Evolutionary conservation across 2,329 filamentous ascomycete genomes (phyloP).

Genomic region (Myriangium duriaei): DNA sequence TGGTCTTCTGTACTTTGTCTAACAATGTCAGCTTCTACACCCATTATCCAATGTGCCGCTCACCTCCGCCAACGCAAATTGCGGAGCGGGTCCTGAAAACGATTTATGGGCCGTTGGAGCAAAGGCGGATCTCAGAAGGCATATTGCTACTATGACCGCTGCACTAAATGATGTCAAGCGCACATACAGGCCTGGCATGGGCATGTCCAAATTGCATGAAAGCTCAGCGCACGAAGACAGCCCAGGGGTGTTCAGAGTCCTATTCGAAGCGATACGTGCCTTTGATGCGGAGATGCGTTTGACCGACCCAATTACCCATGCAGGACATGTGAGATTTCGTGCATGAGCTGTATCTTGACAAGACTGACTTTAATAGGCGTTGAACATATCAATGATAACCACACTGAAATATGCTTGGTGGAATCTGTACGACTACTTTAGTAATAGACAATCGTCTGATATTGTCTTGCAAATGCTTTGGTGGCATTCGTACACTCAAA

Average conservation of each 20-base stretch:
- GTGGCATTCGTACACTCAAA: not conserved
- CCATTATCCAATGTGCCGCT: too few species aligned
- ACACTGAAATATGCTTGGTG: not conserved
- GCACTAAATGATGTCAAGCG: not conserved
- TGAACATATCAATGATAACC: conserved; percentile 1
- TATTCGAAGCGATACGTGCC: not conserved
- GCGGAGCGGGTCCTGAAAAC: too few species aligned
- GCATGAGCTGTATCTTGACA: too few species aligned
- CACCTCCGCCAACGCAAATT: too few species aligned
- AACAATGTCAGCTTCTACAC: too few species aligned
- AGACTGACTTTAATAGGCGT: too few species aligned
- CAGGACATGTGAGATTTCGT: too few species aligned
- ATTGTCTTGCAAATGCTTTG: not conserved
- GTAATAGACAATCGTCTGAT: not conserved
- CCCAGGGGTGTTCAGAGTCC: not conserved
- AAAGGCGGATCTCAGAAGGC: not conserved
- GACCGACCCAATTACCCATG: not conserved
- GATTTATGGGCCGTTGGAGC: too few species aligned
- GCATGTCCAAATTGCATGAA: not conserved
- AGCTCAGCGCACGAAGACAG: not conserved
- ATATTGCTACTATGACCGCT: not conserved
- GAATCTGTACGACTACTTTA: not conserved
- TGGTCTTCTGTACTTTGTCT: too few species aligned
- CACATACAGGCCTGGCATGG: not conserved
- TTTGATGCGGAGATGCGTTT: too few species aligned